Base-by-base conservation (phyloP, 1,284 basidiomycete species). In the Spongiforma sp. region DNA sequence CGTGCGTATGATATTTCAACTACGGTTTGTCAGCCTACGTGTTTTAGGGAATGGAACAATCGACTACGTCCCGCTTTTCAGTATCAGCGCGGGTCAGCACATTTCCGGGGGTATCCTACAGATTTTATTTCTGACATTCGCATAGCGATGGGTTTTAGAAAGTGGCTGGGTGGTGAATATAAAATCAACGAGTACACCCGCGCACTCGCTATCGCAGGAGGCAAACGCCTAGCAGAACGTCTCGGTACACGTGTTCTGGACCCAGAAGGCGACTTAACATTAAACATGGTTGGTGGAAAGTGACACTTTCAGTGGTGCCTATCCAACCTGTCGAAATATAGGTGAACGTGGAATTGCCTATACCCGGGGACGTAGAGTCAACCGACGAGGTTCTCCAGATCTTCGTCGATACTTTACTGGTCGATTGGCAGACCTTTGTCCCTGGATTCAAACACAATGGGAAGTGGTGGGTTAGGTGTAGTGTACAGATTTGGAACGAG, bases 131-230 rank as follows among this genome's bases (percentile, higher is more conserved):
- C 65, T 74, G 48, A 76, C 32, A 17, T 53, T 57, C 5, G 53
- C 39, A 2, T 60, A 86, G 94, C 94, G 0, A 75, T 96, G 12
- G 84, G 90, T 53, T 96, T 95, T 79, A 85, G 95, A 32, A 73
- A 86, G 57, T 90, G 88, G 85, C 81, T 96, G 26, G 95, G 95
- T 1, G 95, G 95, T 3, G 95, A 97, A 78, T 80, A 84, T 21
- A 84, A 84, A 62, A 95, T 96, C 66, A 89, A 90, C 71, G 81
- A 79, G 6, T 94, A 96, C 76, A 93, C 88, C 70, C 90, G 90
- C 71, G 74, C 82, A 10, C 84, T 96, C 30, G 95, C 95, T 1
- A 69, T 91, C 2, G 79, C 84, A 60, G 95, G 94, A 24, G 94
- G 93, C 0, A 83, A 84, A 64, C 79, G 80, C 17, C 81, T 95